Evolutionary conservation across 208 protist species (phyloP).

Genomic region (Porcisia hertigi): DNA sequence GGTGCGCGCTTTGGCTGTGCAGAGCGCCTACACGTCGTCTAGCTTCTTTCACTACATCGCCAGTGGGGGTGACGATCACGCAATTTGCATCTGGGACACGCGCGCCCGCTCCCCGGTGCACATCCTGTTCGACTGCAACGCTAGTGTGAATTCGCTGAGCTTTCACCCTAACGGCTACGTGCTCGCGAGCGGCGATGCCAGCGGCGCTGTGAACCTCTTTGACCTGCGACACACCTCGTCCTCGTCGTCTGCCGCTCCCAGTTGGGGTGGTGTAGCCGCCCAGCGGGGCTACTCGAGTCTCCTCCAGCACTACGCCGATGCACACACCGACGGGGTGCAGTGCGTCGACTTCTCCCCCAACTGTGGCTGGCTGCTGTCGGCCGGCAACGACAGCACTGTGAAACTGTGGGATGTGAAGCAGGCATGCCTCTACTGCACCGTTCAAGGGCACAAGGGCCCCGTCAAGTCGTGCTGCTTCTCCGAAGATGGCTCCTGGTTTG

Average conservation of each 20-base stretch:
- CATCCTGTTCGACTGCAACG: constrained; percentile 66
- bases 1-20: constrained; percentile 71
- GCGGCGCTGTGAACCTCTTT: constrained; percentile 85
- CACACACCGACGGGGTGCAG: constrained; percentile 70
- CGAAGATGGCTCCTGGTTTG: constrained; percentile 61
- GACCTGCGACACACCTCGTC: constrained; percentile 61
- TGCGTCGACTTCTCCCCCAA: constrained; percentile 72
- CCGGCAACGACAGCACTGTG: constrained; percentile 69
- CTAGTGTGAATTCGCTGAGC: constrained; percentile 56
- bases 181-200: constrained; percentile 68
- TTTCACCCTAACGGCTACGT: constrained; percentile 88
- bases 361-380: constrained; percentile 82
- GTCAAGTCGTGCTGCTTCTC: constrained; percentile 64
- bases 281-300: constrained; percentile 32
- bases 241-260: constrained; percentile 2
- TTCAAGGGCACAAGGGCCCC: constrained; percentile 78
- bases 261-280: neutral
- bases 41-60: constrained; percentile 55
- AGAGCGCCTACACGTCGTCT: constrained; percentile 20
- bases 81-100: constrained; percentile 83
- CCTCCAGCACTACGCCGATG: constrained; percentile 80
- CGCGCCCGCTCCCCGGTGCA: constrained; percentile 51
- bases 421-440: constrained; percentile 82
- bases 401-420: constrained; percentile 90
- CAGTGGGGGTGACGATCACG: constrained; percentile 83